Conservation (phyloP, 2,329 filamentous ascomycete species). For the Aspergillus sp. region DNA sequence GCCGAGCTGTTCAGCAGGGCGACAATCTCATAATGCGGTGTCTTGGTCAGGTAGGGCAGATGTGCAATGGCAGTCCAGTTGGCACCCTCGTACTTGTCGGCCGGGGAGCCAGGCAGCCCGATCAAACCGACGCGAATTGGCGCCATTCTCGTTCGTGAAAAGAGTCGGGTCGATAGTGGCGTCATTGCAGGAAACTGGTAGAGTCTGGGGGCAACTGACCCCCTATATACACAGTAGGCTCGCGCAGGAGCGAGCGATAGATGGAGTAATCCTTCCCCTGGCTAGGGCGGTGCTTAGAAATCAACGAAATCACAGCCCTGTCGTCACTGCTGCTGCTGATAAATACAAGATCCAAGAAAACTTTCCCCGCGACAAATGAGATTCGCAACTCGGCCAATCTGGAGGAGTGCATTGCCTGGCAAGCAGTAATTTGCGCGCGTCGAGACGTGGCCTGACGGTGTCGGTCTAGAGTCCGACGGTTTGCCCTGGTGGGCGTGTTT, state of each 20-base stretch:
- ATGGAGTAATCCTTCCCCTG: too few species aligned
- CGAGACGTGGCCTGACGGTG: too few species aligned
- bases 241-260: too few species aligned
- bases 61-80: conserved; percentile 11
- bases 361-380: neutral
- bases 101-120: conserved; percentile 5
- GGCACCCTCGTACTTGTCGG: conserved; percentile 7
- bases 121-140: conserved; percentile 12
- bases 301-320: neutral
- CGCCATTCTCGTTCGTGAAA: conserved; percentile 10
- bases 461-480: too few species aligned
- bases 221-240: too few species aligned
- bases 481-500: too few species aligned
- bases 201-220: too few species aligned
- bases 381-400: neutral
- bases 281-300: neutral
- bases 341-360: neutral
- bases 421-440: too few species aligned
- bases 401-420: too few species aligned
- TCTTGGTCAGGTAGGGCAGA: conserved; percentile 7
- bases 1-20: conserved; percentile 12
- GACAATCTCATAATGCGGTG: conserved; percentile 8
- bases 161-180: neutral
- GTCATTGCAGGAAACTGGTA: neutral
- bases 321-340: neutral